Evolutionary conservation across 1,284 basidiomycete species (phyloP), one percentile per base, ranked within the genome.

Genomic region (Irpex sp.): DNA sequence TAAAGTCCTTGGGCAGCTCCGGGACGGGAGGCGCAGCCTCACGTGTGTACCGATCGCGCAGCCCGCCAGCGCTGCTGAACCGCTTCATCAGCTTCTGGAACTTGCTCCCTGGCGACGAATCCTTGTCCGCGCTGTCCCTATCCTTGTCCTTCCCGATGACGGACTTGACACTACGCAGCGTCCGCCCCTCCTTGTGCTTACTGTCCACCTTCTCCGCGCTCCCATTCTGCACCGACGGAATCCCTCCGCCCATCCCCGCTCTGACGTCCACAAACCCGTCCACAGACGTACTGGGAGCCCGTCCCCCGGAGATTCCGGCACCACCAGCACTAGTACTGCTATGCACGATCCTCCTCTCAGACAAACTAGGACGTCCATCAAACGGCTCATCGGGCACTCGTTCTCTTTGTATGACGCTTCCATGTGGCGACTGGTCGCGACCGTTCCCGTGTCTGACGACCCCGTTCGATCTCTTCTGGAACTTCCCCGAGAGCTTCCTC

Each of bases 1-100:
- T 48, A 37, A 73, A 61, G 57, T 82, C 75, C 64, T 79, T 79
- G 0, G 86, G 86, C 3, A 89, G 75, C 7, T 81, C 78, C 40
- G 87, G 87, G 0, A 88, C 85, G n/a, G 88, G 86, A 2, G 85
- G 85, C n/a, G 79, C 79, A 26, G 72, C 62, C 36, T 60, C 64
- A 57, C 57, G 66, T 21, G 54, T 73, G 67, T 82, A 87, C 68
- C 81, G 84, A 17, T 90, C 88, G 63, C 85, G 80, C 51, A 89
- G 73, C 2, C 80, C 85, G 11, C 54, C 54, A 34, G 85, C 85
- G 0, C 84, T 82, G 67, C 87, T 89, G 62, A 91, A 83, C 34
- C 86, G 80, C 72, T 88, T 89, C 79, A 91, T 80, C 55, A 91
- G 71, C 71, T 80, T 86, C 87, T 87, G 90, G 2, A 89, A 74